Evolutionary conservation across 2,329 filamentous ascomycete species (phyloP), one percentile per base, ranked within the genome.

Genomic region (Cladophialophora immunda): DNA sequence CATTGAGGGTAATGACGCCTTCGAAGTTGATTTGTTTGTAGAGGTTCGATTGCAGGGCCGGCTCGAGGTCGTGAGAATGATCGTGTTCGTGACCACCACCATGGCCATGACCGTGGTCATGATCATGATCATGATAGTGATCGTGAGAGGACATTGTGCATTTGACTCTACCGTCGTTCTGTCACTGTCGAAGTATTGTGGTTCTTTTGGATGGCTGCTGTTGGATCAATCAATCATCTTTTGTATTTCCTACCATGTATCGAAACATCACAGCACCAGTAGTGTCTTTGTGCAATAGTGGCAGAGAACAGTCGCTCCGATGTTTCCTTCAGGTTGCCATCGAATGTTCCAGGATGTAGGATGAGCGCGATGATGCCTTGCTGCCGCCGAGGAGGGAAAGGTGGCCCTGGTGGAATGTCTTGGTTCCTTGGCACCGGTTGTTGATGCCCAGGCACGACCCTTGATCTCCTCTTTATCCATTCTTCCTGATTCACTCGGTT

Each of bases 1-100:
- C 95, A 78, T 99, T 99, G 62, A 97, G 82, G 0, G 94, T 95
- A 41, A 84, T 87, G 69, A 99, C 89, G 30, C 89, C 86, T 80
- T 92, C 90, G 80, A 98, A 97, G 78, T 94, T 88, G 79, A 99
- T 93, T 77, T 97, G 91, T 71, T 92, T 89, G 82, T 97, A 98
- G 38, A 99, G 89, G 50, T 93, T 93, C 74, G 90, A 90, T 79
- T 98, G 94, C 17, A 97, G 84, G 1, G 94, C 94, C 0, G 95
- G 95, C 1, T 92, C 94, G 74, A 97, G 88, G 82, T 98, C 94
- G 82, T 98, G 92, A 55, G 87, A 90, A 81, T 97, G 94, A 79
- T 97, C 93, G 78, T 97, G 93, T 50, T 83, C 86, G 66, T 85
- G 84, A 72, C 87, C 85, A 71, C 83, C 81, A 70, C 82, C 81